Percentiles rank a stretch among this genome's conserved stretches.
phyloP scores from a whole-genome alignment of 176 grass and related monocot species.

The Elaeis guineensis region DNA sequence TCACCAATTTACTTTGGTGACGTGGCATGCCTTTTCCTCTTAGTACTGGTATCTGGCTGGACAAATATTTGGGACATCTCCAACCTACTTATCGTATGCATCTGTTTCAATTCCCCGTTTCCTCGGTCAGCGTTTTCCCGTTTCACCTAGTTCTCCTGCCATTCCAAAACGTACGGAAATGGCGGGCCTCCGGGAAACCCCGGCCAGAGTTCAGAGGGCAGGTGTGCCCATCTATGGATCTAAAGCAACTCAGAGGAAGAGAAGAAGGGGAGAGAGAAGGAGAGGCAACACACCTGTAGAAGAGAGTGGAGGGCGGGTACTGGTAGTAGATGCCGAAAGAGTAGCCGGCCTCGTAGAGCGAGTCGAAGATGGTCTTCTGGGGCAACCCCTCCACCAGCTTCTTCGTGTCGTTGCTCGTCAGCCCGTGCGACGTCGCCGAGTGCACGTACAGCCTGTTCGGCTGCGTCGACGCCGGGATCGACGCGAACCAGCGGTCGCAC shows the following conservation, averaged over 20 bases:
- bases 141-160: too few relatives aligned
- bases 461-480: constrained; percentile 75
- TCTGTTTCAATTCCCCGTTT: too few relatives aligned
- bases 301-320: constrained; percentile 56
- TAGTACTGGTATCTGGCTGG: too few relatives aligned
- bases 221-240: neutral
- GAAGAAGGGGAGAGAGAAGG: neutral
- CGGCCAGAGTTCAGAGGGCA: too few relatives aligned
- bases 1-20: too few relatives aligned
- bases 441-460: constrained; percentile 70
- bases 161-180: too few relatives aligned
- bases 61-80: too few relatives aligned
- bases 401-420: constrained; percentile 54
- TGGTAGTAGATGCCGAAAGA: constrained; percentile 84
- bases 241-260: neutral
- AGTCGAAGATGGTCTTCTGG: constrained; percentile 75
- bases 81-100: too few relatives aligned
- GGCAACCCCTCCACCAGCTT: constrained; percentile 38
- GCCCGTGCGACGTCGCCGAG: constrained; percentile 66
- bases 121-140: too few relatives aligned
- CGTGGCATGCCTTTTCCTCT: too few relatives aligned
- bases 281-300: constrained; percentile 32
- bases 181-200: too few relatives aligned
- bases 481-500: constrained; percentile 76
- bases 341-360: constrained; percentile 46